Evolutionary conservation across 2,329 filamentous ascomycete species (phyloP).

Genomic region (Iodosphaeria phyllophila): DNA sequence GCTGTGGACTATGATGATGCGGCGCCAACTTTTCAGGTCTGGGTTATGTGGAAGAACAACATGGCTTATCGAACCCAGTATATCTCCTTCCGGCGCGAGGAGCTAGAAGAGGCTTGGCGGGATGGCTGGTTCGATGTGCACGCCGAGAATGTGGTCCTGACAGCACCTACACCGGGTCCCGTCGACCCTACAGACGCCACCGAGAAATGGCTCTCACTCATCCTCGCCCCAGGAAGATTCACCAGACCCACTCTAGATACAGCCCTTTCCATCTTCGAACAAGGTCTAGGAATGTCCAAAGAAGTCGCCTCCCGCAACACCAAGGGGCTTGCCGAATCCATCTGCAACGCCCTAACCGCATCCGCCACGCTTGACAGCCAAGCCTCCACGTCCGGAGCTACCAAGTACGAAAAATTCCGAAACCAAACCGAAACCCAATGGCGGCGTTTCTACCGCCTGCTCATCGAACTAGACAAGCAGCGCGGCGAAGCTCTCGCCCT

Average conservation of each 20-base stretch:
- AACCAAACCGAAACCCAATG: conserved; percentile 65
- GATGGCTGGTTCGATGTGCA: conserved; percentile 53
- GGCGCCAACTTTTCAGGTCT: conserved; percentile 42
- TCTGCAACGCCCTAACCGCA: conserved; percentile 53
- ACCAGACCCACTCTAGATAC: conserved; percentile 65
- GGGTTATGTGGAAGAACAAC: conserved; percentile 76
- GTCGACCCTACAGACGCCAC: conserved; percentile 51
- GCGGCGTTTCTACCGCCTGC: conserved; percentile 73
- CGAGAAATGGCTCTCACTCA: conserved; percentile 71
- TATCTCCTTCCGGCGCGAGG: conserved; percentile 52
- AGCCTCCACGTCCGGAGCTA: conserved; percentile 39
- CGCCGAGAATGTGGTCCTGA: conserved; percentile 34
- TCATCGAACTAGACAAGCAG: conserved; percentile 72
- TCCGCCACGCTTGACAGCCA: conserved; percentile 47
- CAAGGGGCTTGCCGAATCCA: conserved; percentile 51
- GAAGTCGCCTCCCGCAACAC: conserved; percentile 21
- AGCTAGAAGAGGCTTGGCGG: conserved; percentile 41
- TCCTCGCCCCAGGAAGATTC: conserved; percentile 72
- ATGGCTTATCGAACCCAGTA: conserved; percentile 58
- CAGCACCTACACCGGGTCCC: conserved; percentile 36
- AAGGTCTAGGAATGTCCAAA: conserved; percentile 29
- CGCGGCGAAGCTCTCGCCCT: conserved; percentile 68
- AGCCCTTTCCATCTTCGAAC: conserved; percentile 64
- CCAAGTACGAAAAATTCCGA: conserved; percentile 62
- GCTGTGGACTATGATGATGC: conserved; percentile 36